phyloP scores from a whole-genome alignment of 805 yeast genomes.

The Yamadazyma philogaea region DNA sequence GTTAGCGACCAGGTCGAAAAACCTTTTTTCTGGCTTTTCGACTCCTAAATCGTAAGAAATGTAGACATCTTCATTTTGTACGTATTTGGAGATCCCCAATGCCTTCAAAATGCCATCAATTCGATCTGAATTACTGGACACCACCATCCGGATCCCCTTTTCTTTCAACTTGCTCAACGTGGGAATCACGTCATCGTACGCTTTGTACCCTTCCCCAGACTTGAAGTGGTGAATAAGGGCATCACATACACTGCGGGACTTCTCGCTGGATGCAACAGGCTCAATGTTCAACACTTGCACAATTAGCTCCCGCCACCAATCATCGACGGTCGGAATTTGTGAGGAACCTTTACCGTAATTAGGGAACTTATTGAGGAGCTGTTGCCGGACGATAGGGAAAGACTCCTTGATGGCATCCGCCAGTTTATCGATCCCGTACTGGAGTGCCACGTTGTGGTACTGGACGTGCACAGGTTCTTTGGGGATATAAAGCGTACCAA shows the following conservation, averaged over 20 bases:
- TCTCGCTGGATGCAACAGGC: constrained; percentile 14
- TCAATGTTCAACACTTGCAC: constrained; percentile 39
- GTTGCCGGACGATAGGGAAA: constrained; percentile 32
- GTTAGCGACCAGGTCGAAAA: constrained; percentile 37
- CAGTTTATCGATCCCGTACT: constrained; percentile 39
- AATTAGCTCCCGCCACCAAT: constrained; percentile 62
- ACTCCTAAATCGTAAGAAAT: constrained; percentile 56
- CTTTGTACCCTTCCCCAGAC: constrained; percentile 48
- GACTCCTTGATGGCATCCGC: constrained; percentile 22
- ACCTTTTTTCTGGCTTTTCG: constrained; percentile 49
- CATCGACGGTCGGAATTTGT: constrained; percentile 21
- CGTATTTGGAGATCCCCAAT: constrained; percentile 42
- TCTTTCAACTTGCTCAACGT: constrained; percentile 34
- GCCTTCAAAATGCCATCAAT: constrained; percentile 44
- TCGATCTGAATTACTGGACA: constrained; percentile 63
- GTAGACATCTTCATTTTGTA: constrained; percentile 39
- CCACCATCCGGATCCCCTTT: constrained; percentile 36
- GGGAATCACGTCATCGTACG: constrained; percentile 53
- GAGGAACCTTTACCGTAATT: constrained; percentile 54
- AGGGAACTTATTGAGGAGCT: constrained; percentile 44
- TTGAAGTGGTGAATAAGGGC: constrained; percentile 49
- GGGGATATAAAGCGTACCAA: constrained; percentile 63
- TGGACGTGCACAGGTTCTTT: constrained; percentile 50
- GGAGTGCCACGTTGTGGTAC: constrained; percentile 46
- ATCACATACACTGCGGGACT: constrained; percentile 37